Percentiles rank a stretch among this genome's conserved stretches.
These are phyloP conservation scores for Viola pubescens DNA, from an alignment of 441 rosid species.

Conservation along the genomic window DNA sequence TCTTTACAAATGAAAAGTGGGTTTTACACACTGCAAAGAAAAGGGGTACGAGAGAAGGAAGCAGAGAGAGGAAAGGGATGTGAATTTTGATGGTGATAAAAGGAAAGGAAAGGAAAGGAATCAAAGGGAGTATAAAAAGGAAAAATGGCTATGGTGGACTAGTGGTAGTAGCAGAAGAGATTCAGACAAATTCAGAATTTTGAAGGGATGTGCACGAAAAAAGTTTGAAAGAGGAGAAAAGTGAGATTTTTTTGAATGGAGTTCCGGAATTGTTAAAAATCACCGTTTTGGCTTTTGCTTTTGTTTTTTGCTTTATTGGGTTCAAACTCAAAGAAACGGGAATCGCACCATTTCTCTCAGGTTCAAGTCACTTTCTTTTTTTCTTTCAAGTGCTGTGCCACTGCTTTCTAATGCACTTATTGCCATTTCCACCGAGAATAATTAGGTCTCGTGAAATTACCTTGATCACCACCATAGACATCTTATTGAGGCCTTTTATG, in stretches of 20 bases:
- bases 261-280: background rate
- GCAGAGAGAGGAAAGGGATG: conserved; percentile 17
- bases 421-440: no score
- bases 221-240: conserved; percentile 3
- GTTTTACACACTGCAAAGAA: background rate
- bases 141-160: background rate
- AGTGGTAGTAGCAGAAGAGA: conserved; percentile 6
- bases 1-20: background rate
- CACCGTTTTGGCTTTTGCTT: conserved; percentile 17
- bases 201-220: conserved; percentile 1
- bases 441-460: no score
- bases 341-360: conserved; percentile 13
- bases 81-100: conserved; percentile 20
- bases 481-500: no score
- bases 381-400: background rate
- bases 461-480: no score
- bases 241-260: conserved; percentile 12
- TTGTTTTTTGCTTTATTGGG: conserved; percentile 21
- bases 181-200: conserved; percentile 26
- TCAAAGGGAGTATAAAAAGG: conserved; percentile 4
- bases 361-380: background rate
- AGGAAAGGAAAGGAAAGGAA: conserved; percentile 7
- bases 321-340: conserved; percentile 14
- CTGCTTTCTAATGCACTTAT: no score
- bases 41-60: conserved; percentile 1